phyloP scores from a whole-genome alignment of 768 basidiomycete genomes.

The Suillus variegatus region DNA sequence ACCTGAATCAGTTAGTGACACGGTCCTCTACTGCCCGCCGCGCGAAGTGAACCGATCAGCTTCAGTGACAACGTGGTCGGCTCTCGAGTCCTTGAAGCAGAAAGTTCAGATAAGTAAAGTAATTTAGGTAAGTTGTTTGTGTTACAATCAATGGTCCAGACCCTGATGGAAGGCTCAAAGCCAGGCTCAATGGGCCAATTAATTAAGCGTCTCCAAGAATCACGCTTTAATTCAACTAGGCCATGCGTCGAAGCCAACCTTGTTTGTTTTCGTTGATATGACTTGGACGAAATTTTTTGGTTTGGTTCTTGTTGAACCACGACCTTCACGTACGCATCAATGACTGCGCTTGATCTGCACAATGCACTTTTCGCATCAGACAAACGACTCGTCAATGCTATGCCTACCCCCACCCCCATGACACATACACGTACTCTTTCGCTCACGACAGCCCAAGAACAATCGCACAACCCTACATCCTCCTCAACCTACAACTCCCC shows the following conservation, averaged over 20 bases:
- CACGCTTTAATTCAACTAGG: background rate
- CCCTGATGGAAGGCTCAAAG: constrained; percentile 3
- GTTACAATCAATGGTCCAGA: background rate
- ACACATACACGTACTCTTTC: constrained; percentile 13
- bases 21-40: background rate
- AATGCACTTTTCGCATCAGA: constrained; percentile 48
- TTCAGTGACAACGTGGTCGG: background rate
- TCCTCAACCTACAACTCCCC: constrained; percentile 20
- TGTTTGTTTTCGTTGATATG: constrained; percentile 4
- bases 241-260: constrained; percentile 1
- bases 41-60: background rate
- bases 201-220: constrained; percentile 1
- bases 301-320: constrained; percentile 3
- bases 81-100: background rate
- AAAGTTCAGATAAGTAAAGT: background rate
- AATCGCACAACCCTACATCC: constrained; percentile 14
- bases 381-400: constrained; percentile 2
- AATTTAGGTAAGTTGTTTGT: constrained; percentile 7
- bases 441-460: constrained; percentile 5
- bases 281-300: background rate
- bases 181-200: constrained; percentile 1
- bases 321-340: constrained; percentile 28
- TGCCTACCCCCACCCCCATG: background rate
- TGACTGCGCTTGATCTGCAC: constrained; percentile 64
- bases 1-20: too few relatives aligned